Conservation (phyloP, 2,329 filamentous ascomycete genomes). For the Teratosphaeria pseudoeucalypti region DNA sequence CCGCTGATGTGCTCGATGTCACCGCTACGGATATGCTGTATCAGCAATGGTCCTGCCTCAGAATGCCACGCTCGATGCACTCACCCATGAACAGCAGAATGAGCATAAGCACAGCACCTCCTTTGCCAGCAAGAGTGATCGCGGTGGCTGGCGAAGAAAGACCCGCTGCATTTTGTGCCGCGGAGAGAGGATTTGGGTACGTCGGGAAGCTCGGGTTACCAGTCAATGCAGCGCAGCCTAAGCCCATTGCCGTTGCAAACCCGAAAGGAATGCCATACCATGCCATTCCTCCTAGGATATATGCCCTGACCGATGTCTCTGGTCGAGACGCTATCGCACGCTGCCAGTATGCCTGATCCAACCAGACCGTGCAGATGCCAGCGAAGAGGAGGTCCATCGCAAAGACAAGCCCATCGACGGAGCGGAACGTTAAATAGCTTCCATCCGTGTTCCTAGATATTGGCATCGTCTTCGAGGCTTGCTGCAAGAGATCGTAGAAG, state of each 20-base stretch:
- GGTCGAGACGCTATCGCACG: conserved; percentile 33
- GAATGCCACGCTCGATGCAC: background rate
- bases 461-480: conserved; percentile 27
- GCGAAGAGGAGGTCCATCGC: conserved; percentile 24
- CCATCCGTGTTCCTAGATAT: conserved; percentile 31
- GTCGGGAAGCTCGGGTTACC: conserved; percentile 35
- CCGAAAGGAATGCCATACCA: conserved; percentile 42
- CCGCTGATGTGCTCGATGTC: conserved; percentile 25
- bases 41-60: background rate
- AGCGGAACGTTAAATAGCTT: conserved; percentile 32
- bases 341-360: conserved; percentile 39
- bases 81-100: conserved; percentile 13
- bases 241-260: conserved; percentile 37
- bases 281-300: conserved; percentile 34
- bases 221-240: conserved; percentile 36
- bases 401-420: conserved; percentile 35
- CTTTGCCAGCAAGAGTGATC: conserved; percentile 22
- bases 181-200: conserved; percentile 25
- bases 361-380: conserved; percentile 26
- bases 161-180: conserved; percentile 19
- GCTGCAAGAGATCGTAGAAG: conserved; percentile 32
- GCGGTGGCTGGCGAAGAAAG: conserved; percentile 22
- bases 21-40: conserved; percentile 12
- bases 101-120: conserved; percentile 21
- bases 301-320: conserved; percentile 28